Percentiles rank a stretch among this genome's conserved stretches.
These are phyloP conservation scores for Pestalotiopsis sp. DNA, from an alignment of 2,329 filamentous ascomycete species.

Conservation along the genomic window DNA sequence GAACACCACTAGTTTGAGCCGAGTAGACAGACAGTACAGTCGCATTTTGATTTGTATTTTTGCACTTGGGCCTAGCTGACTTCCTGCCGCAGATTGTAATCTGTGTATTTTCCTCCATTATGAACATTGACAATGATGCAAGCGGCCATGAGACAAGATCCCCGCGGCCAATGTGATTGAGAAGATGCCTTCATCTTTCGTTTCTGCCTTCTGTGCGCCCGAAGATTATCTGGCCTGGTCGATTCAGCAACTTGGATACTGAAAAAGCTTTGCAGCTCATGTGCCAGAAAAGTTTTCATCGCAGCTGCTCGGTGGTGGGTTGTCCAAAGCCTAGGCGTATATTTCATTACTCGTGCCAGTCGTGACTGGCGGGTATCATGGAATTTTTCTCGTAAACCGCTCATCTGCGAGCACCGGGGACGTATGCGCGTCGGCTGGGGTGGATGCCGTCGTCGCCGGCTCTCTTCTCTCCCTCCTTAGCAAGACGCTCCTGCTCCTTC, in stretches of 20 bases:
- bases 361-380: neutral
- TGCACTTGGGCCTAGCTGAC: neutral
- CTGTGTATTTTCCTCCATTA: neutral
- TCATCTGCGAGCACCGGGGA: conserved; percentile 17
- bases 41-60: neutral
- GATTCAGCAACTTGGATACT: no score
- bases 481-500: conserved; percentile 30
- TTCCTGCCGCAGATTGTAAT: neutral
- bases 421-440: conserved; percentile 49
- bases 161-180: neutral
- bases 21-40: neutral
- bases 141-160: neutral
- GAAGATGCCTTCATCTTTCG: neutral
- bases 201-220: neutral
- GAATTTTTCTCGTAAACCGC: neutral
- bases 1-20: neutral
- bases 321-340: neutral
- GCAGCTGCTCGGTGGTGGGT: neutral
- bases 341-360: neutral
- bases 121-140: neutral
- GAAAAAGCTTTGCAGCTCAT: no score
- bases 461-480: conserved; percentile 28
- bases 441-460: conserved; percentile 45
- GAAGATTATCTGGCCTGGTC: no score
- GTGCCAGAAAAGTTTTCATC: neutral